Conservation (phyloP, 768 basidiomycete species). For the Tubosaeta sp. region DNA sequence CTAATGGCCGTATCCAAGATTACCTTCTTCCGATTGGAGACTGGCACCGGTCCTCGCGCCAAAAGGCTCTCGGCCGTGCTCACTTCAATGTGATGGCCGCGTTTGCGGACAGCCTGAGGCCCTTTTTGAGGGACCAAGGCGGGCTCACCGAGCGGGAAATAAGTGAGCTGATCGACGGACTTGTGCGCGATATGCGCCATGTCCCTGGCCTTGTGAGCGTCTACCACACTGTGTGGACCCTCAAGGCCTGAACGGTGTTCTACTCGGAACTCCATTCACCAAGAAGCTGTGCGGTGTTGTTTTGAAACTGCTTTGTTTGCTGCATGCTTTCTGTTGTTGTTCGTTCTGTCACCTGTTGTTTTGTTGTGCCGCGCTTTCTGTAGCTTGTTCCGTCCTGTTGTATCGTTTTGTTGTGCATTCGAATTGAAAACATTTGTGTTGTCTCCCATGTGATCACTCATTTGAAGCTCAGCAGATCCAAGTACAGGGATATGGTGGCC, state of each 20-base stretch:
- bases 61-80: constrained; percentile 38
- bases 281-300: neutral
- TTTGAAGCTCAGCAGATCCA: too few species aligned
- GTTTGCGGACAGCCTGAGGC: constrained; percentile 47
- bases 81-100: constrained; percentile 37
- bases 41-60: constrained; percentile 39
- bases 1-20: constrained; percentile 31
- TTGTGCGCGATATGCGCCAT: constrained; percentile 42
- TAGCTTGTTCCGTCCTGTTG: neutral
- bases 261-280: neutral
- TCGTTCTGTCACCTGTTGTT: neutral
- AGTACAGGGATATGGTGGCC: too few species aligned
- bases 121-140: constrained; percentile 40
- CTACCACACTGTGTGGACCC: constrained; percentile 49
- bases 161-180: constrained; percentile 37
- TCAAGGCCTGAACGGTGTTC: constrained; percentile 18
- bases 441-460: too few species aligned
- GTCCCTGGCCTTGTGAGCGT: constrained; percentile 46
- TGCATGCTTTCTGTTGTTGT: neutral
- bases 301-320: neutral
- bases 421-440: neutral
- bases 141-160: constrained; percentile 37
- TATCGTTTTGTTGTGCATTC: neutral
- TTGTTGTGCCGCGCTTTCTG: neutral
- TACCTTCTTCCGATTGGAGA: constrained; percentile 53